phyloP scores from a whole-genome alignment of 257 asterid genomes.

The Jacaranda mimosifolia region DNA sequence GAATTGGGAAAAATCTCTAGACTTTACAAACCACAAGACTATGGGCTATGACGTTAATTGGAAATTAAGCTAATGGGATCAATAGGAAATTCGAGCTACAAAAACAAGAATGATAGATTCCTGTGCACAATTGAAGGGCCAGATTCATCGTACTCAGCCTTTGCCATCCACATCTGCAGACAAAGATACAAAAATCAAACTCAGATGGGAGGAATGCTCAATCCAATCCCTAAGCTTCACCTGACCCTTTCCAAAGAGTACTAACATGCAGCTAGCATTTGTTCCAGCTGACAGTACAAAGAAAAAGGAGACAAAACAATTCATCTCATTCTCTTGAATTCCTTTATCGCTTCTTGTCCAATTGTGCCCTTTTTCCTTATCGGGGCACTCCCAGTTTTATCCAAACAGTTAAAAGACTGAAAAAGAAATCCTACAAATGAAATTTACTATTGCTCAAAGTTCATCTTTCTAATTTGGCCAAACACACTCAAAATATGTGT shows the following conservation, averaged over 20 bases:
- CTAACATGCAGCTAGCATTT: too few relatives aligned
- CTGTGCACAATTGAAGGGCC: conserved; percentile 49
- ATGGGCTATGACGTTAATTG: neutral
- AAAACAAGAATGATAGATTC: conserved; percentile 5
- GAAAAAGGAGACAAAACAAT: too few relatives aligned
- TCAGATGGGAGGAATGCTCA: neutral
- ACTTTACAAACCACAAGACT: neutral
- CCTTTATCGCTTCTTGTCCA: too few relatives aligned
- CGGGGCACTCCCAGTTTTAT: too few relatives aligned
- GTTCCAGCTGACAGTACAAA: too few relatives aligned
- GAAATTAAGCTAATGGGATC: neutral
- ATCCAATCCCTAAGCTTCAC: too few relatives aligned
- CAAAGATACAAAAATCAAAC: neutral
- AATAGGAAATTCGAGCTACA: conserved; percentile 13
- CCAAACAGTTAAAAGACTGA: too few relatives aligned
- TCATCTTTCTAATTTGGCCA: neutral
- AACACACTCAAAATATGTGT: neutral
- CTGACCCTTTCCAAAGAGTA: too few relatives aligned
- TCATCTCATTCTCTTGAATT: too few relatives aligned
- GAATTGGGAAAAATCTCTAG: neutral
- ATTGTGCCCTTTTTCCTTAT: too few relatives aligned
- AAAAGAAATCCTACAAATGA: too few relatives aligned
- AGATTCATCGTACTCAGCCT: conserved; percentile 47
- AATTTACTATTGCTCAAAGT: neutral
- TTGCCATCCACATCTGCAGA: conserved; percentile 48